These are phyloP conservation scores for Saccharomycopsis crataegensis DNA, from an alignment of 1,139 yeast species.

Conservation along the genomic window DNA sequence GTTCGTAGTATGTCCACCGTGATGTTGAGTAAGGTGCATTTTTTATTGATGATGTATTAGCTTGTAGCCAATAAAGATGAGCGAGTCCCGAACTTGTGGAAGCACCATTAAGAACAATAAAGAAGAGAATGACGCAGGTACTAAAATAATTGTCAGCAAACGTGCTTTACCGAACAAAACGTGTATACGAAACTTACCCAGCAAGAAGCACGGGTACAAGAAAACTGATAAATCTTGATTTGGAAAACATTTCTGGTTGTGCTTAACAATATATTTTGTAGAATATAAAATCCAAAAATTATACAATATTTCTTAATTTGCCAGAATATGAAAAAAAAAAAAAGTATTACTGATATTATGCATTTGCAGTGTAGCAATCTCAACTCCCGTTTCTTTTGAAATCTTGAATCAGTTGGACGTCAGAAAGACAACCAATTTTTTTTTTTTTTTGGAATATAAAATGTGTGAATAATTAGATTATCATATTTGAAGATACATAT, in stretches of 20 bases:
- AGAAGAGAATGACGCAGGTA: slow-evolving; percentile 35
- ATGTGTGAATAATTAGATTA: too few species aligned
- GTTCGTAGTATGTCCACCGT: slow-evolving; percentile 68
- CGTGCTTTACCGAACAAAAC: not conserved
- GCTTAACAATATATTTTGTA: not conserved
- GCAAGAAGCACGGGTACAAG: not conserved
- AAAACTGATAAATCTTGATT: not conserved
- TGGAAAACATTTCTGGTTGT: not conserved
- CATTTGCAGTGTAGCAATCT: not conserved
- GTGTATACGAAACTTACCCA: slow-evolving; percentile 2
- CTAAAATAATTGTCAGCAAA: not conserved
- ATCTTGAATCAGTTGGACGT: too few species aligned
- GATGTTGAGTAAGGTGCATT: slow-evolving; percentile 39
- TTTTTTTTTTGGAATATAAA: too few species aligned
- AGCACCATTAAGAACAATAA: slow-evolving; percentile 60
- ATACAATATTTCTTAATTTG: too few species aligned
- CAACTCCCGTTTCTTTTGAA: not conserved
- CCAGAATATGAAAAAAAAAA: not conserved
- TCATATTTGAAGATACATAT: too few species aligned
- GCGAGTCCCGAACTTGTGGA: slow-evolving; percentile 40
- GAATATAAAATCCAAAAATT: too few species aligned
- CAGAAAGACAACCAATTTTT: too few species aligned
- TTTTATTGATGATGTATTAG: slow-evolving; percentile 51
- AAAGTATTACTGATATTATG: not conserved
- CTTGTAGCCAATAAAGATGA: slow-evolving; percentile 64